phyloP scores from a whole-genome alignment of 2,329 filamentous ascomycete species.

The Magnaporthiopsis rhizophila region DNA sequence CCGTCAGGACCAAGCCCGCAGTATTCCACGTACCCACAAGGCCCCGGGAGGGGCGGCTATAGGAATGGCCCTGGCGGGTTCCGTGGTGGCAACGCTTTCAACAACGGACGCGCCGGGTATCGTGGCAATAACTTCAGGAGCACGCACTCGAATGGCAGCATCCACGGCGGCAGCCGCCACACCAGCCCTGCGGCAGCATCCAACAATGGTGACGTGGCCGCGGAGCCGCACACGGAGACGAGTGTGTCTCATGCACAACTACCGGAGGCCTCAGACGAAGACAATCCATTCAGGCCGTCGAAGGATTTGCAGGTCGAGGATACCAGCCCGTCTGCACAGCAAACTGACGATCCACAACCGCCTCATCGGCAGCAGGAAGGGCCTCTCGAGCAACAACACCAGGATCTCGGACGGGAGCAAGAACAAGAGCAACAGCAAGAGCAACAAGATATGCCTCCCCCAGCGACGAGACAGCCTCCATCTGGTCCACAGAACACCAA shows the following conservation, averaged over 20 bases:
- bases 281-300: slow-evolving; percentile 54
- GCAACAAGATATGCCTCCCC: slow-evolving; percentile 43
- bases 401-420: not conserved
- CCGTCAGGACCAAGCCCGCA: slow-evolving; percentile 50
- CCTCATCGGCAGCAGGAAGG: slow-evolving; percentile 26
- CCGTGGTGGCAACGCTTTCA: slow-evolving; percentile 48
- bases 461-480: slow-evolving; percentile 41
- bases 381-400: slow-evolving; percentile 26
- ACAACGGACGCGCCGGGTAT: slow-evolving; percentile 38
- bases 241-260: not conserved
- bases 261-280: slow-evolving; percentile 25
- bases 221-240: slow-evolving; percentile 5
- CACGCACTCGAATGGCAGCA: slow-evolving; percentile 45
- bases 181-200: slow-evolving; percentile 11
- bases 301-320: slow-evolving; percentile 61
- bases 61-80: slow-evolving; percentile 45
- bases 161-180: slow-evolving; percentile 27
- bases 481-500: slow-evolving; percentile 55
- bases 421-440: not conserved
- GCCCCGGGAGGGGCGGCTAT: slow-evolving; percentile 35
- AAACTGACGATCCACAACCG: slow-evolving; percentile 27
- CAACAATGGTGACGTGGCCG: slow-evolving; percentile 8
- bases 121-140: slow-evolving; percentile 58
- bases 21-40: slow-evolving; percentile 41
- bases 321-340: slow-evolving; percentile 35